Evolutionary conservation across 768 basidiomycete genomes (phyloP), one percentile per base, ranked within the genome.

Genomic region (Suillus americanus): DNA sequence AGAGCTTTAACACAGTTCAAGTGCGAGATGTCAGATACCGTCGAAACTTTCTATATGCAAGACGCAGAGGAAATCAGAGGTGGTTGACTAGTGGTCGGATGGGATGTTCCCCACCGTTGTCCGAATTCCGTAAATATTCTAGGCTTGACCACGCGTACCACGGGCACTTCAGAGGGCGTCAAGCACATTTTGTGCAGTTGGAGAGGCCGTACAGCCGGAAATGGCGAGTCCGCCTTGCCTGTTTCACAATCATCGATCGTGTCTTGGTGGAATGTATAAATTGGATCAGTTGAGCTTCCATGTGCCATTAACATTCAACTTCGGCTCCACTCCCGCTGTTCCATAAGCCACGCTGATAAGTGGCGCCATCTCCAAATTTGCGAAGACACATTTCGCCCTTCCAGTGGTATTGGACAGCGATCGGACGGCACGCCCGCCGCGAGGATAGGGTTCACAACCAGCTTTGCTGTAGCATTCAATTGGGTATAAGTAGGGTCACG

Each of bases 321-420:
- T 46, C 45, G 12, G 45, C 45, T 25, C 23, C n/a, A 25, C 23
- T 48, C 23, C 23, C 23, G 13, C 48, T 50, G 23, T 25, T 50
- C 25, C 25, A 50, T 28, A 50, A 16, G 50, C 14, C 25, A 28
- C 14, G 14, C 14, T 50, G 57, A 28, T 64, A 43, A 3, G 38
- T 23, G 5, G 10, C 0, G 18, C 63, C 73, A 70, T 61, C 18
- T 65, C 65, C 35, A 72, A 43, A 23, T 59, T 59, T 1, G 65
- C 67, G 64, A 67, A 74, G 4, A 67, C 14, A 25, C 3, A 59
- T 37, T 65, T 62, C 2, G 69, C 64, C 73, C 72, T 72, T 2
- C 69, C 73, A 20, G 65, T 35, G 35, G 62, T 46, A 1, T 65
- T 46, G 3, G 61, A 64, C 10, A 56, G 53, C 25, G 55, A 67